Evolutionary conservation across 2,329 filamentous ascomycete species (phyloP).

Genomic region (Cladophialophora exuberans): DNA sequence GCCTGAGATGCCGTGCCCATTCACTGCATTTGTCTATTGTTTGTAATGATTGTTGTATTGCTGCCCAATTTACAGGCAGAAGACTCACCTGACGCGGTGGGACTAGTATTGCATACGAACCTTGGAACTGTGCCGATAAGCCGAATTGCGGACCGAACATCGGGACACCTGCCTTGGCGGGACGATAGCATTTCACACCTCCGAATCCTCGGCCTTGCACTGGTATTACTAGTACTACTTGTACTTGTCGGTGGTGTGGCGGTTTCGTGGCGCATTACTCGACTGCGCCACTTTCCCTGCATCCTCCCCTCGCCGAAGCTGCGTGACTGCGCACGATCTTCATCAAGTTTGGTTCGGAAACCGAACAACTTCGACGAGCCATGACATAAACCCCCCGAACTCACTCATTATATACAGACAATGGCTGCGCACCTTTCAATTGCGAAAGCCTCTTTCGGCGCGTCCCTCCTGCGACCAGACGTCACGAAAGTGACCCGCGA

Average conservation of each 20-base stretch:
- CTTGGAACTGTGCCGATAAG: background rate
- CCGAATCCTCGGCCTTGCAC: too few species aligned
- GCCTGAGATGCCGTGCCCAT: constrained; percentile 1
- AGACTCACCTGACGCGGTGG: constrained; percentile 2
- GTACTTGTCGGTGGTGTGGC: too few species aligned
- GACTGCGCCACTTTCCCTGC: too few species aligned
- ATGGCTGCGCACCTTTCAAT: constrained; percentile 60
- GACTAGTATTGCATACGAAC: too few species aligned
- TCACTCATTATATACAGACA: background rate
- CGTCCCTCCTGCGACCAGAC: constrained; percentile 73
- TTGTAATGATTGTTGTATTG: too few species aligned
- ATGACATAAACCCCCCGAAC: background rate
- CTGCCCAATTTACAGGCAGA: constrained; percentile 5
- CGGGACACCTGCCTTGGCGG: too few species aligned
- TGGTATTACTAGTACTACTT: too few species aligned
- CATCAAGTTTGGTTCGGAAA: background rate
- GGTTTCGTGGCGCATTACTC: too few species aligned
- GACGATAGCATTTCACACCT: too few species aligned
- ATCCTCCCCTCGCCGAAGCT: too few species aligned
- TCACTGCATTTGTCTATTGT: constrained; percentile 5
- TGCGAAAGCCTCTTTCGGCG: constrained; percentile 76
- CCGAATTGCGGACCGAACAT: too few species aligned
- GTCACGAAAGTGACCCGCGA: constrained; percentile 69
- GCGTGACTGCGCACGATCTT: too few species aligned
- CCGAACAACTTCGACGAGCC: background rate